Percentiles rank a stretch among this genome's conserved stretches.
Evolutionary conservation across 768 basidiomycete genomes (phyloP).

Genomic region (Hirschioporus abietinus): DNA sequence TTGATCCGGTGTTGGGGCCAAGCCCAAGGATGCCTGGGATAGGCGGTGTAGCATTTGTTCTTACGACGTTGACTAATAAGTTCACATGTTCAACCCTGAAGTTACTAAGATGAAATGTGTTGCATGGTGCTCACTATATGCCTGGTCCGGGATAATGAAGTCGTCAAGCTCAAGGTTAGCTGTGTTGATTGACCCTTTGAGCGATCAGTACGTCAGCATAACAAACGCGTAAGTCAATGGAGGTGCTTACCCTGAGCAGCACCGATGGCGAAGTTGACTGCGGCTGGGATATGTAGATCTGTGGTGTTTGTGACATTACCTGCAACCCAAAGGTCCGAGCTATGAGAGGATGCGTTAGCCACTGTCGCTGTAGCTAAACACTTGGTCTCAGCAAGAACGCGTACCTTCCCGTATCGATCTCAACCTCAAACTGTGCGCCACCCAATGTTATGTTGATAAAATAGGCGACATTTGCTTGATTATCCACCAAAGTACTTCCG

Average conservation of each 20-base stretch:
- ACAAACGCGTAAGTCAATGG: neutral
- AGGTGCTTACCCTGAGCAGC: conserved; percentile 1
- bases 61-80: neutral
- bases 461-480: conserved; percentile 13
- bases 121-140: conserved; percentile 15
- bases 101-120: too few relatives aligned
- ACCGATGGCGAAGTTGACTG: conserved; percentile 20
- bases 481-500: neutral
- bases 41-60: conserved; percentile 1
- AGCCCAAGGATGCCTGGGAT: conserved; percentile 20
- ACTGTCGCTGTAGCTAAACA: neutral
- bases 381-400: neutral
- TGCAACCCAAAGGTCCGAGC: conserved; percentile 22
- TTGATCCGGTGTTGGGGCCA: conserved; percentile 18
- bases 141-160: conserved; percentile 16
- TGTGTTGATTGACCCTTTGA: conserved; percentile 15
- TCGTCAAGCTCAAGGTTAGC: conserved; percentile 17
- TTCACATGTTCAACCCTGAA: neutral
- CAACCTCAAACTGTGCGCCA: conserved; percentile 14
- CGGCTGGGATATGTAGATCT: conserved; percentile 13
- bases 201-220: neutral
- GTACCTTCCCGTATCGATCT: conserved; percentile 22
- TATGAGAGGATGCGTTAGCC: neutral
- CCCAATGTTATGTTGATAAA: conserved; percentile 18
- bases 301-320: conserved; percentile 13